Evolutionary conservation across 163 green algal species (phyloP), one percentile per base, ranked within the genome.

Genomic region (Chloromonas sp.): DNA sequence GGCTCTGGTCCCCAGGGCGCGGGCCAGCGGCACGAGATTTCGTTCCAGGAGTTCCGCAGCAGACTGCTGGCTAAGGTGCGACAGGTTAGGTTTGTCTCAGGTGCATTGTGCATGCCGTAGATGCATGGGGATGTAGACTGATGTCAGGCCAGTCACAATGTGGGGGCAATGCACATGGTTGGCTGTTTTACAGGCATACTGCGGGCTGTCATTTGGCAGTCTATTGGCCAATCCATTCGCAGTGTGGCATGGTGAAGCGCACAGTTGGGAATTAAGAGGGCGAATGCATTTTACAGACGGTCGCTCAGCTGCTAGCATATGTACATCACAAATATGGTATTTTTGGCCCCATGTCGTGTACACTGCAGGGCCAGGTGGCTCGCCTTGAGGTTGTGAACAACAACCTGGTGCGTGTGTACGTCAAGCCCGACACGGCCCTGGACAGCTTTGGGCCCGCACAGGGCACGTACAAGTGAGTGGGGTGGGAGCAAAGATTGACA

Each of bases 321-420:
- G 36, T 36, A 36, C 36, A 36, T 36, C 36, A 36, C 36, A 36
- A 36, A 36, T 36, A 36, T 36, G 36, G 36, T 36, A 36, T 36
- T 36, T 36, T 36, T 36, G 36, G 36, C 36, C 36, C 36, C 36
- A 36, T 36, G 36, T 36, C 36, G 36, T 36, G 36, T 36, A 36
- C 36, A 36, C 13, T 89, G 36, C 70, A 86, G 74, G 90, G 94
- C 3, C 62, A 94, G 57, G 97, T 99, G 14, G 92, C 96, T 2
- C 91, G 91, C 36, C 81, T 99, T 61, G 96, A 99, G 90, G 96
- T 99, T 15, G 89, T 92, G 8, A 99, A 99, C 92, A 96, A 97
- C 89, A 91, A 86, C 82, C 90, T 89, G 2, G 97, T 97, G 58
- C 82, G 86, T 61, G 86, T 91, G 36, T 92, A 87, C 82, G 82